Percentiles rank a stretch among this genome's conserved stretches.
These are phyloP conservation scores for Torulaspora indica DNA, from an alignment of 805 yeast genomes.

Conservation along the genomic window DNA sequence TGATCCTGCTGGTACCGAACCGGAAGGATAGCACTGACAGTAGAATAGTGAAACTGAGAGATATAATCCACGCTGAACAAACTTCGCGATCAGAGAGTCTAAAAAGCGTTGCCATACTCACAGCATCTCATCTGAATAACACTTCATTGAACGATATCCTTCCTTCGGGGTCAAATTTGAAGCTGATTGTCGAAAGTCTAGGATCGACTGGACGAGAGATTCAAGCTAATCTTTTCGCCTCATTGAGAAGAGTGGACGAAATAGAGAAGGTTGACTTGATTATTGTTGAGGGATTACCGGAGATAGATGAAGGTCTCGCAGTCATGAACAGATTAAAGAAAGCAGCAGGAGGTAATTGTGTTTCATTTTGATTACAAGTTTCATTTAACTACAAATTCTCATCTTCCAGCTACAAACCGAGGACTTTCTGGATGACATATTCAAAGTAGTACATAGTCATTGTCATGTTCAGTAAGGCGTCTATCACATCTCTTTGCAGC, in stretches of 20 bases:
- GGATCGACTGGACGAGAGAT: conserved; percentile 52
- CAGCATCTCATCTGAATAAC: conserved; percentile 33
- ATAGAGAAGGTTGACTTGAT: conserved; percentile 57
- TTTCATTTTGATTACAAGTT: conserved; percentile 12
- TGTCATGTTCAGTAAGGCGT: conserved; percentile 1
- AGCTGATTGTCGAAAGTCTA: conserved; percentile 30
- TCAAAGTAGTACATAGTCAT: background rate
- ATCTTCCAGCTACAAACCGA: background rate
- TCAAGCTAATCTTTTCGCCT: conserved; percentile 68
- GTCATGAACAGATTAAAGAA: conserved; percentile 86
- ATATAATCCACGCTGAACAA: conserved; percentile 18
- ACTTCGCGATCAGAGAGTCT: conserved; percentile 12
- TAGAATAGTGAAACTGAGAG: conserved; percentile 30
- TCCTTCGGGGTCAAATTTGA: background rate
- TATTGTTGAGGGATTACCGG: conserved; percentile 77
- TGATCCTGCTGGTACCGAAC: conserved; percentile 55
- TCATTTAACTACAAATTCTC: background rate
- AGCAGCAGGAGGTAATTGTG: conserved; percentile 59
- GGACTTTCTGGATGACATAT: background rate
- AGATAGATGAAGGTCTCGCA: conserved; percentile 79
- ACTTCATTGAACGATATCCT: conserved; percentile 2
- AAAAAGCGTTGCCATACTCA: conserved; percentile 49
- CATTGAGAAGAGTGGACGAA: conserved; percentile 72
- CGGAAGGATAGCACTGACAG: conserved; percentile 37
- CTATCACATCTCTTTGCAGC: background rate